A percentile compares a stretch with the other conserved stretches of the same genome.
phyloP scores from a whole-genome alignment of 371 early-diverging fungal species.

The Apophysomyces trapeziformis region DNA sequence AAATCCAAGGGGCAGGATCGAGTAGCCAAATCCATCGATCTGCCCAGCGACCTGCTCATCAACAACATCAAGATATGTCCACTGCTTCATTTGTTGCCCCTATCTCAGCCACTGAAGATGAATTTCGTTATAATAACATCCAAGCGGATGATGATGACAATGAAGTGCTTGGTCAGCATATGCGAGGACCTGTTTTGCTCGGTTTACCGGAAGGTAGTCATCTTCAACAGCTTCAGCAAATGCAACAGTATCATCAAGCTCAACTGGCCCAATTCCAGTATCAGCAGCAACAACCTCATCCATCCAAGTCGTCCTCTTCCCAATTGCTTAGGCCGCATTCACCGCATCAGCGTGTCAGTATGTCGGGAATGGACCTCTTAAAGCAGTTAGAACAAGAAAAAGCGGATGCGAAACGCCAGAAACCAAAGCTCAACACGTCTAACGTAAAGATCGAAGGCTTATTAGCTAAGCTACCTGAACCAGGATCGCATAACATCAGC shows the following conservation, averaged over 20 bases:
- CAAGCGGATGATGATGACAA: slow-evolving; percentile 23
- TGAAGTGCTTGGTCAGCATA: slow-evolving; percentile 13
- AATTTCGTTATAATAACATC: neutral
- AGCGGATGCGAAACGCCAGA: slow-evolving; percentile 40
- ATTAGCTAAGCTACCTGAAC: slow-evolving; percentile 45
- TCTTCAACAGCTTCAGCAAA: slow-evolving; percentile 33
- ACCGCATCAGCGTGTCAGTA: slow-evolving; percentile 30
- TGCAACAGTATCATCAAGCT: slow-evolving; percentile 32
- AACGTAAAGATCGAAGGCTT: slow-evolving; percentile 52
- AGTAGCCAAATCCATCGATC: slow-evolving; percentile 6
- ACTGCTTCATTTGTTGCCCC: neutral
- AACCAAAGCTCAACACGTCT: slow-evolving; percentile 40
- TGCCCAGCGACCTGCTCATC: neutral
- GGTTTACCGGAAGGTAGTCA: slow-evolving; percentile 28
- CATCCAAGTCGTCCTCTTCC: slow-evolving; percentile 9
- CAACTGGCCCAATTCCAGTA: slow-evolving; percentile 38
- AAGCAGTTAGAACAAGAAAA: slow-evolving; percentile 52
- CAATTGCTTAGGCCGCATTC: slow-evolving; percentile 14
- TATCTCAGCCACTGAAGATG: neutral
- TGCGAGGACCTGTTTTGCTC: slow-evolving; percentile 13
- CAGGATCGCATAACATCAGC: slow-evolving; percentile 48
- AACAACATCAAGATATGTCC: neutral
- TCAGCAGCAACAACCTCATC: slow-evolving; percentile 24
- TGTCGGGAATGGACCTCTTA: slow-evolving; percentile 55
- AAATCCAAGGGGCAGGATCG: slow-evolving; percentile 13